Base-by-base conservation (phyloP, 441 rosid species). In the Corymbia calophylla region DNA sequence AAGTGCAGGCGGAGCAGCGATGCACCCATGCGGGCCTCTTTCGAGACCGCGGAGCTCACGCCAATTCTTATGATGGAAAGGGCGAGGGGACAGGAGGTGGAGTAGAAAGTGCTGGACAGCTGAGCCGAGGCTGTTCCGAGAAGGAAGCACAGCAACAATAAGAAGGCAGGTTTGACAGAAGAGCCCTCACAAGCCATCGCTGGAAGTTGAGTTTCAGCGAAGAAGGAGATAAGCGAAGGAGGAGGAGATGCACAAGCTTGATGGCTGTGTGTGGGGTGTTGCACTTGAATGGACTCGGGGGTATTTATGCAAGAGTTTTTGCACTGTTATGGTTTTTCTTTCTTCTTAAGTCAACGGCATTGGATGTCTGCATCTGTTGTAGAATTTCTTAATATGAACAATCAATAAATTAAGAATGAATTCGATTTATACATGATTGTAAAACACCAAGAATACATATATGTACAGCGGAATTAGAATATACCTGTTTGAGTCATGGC, bases 11-110 rank as follows among this genome's bases (percentile, higher is more conserved):
- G 91, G 87, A 93, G 93, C 90, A 93, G 68, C 32, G 92, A 91
- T 12, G 94, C 93, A 4, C 93, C 92, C 92, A 89, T 93, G 86
- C 94, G 92, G 60, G 91, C 88, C 90, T 95, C 96, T 0, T 55
- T 92, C 5, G 91, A 58, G 23, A 95, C 92, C 1, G 94, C 95
- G 6, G 92, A 31, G 73, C 29, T 86, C 44, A 95, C 96, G 2
- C 89, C 93, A 5, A 92, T 53, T 53, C 90, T 89, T 27, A 95
- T 94, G 89, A 39, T 91, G 44, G 94, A 91, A 64, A 93, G 90
- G 23, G 92, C 96, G 51, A 13, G 77, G 12, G 93, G 93, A 58
- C 96, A 95, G 27, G 94, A 53, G 21, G 35, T 81, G 12, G 89
- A 81, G 23, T 93, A 94, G 91, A 89, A 92, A 80, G 81, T 88